Evolutionary conservation across 306 rosid species (phyloP).

Genomic region (Hippophae gyantsensis): DNA sequence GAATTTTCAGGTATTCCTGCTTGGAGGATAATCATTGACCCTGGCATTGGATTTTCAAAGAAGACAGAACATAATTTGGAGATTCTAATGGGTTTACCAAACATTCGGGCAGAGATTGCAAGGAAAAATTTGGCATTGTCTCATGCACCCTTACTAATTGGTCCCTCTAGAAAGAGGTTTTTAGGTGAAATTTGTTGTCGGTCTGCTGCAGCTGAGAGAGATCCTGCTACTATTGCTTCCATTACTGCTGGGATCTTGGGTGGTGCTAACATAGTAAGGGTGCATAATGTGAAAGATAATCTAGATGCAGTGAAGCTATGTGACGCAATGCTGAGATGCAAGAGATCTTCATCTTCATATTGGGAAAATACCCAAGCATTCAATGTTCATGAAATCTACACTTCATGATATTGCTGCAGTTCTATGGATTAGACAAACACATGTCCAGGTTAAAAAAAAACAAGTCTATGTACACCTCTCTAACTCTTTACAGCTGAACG

Average conservation of each 20-base stretch:
- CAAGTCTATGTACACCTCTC: too few relatives aligned
- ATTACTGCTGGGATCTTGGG: conserved; percentile 50
- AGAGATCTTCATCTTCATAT: conserved; percentile 12
- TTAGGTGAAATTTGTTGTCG: conserved; percentile 58
- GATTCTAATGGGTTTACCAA: conserved; percentile 42
- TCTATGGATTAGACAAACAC: too few relatives aligned
- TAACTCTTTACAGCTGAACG: too few relatives aligned
- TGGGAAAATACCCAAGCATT: background rate
- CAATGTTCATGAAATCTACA: too few relatives aligned
- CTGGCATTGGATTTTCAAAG: conserved; percentile 86
- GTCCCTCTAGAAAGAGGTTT: conserved; percentile 83
- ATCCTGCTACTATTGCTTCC: conserved; percentile 74
- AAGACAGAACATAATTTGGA: conserved; percentile 64
- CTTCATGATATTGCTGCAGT: too few relatives aligned
- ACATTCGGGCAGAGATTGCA: conserved; percentile 53
- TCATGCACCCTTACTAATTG: conserved; percentile 69
- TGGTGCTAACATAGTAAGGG: conserved; percentile 84
- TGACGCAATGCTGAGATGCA: conserved; percentile 52
- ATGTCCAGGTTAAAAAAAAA: too few relatives aligned
- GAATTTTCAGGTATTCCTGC: conserved; percentile 78
- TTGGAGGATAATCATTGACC: conserved; percentile 80
- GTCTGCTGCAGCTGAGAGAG: conserved; percentile 48
- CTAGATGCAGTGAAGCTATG: conserved; percentile 71
- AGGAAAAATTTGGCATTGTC: conserved; percentile 54
- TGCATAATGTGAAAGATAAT: conserved; percentile 74